Evolutionary conservation across 345 rosid genomes (phyloP), one percentile per base, ranked within the genome.

Genomic region (Brassica napus): DNA sequence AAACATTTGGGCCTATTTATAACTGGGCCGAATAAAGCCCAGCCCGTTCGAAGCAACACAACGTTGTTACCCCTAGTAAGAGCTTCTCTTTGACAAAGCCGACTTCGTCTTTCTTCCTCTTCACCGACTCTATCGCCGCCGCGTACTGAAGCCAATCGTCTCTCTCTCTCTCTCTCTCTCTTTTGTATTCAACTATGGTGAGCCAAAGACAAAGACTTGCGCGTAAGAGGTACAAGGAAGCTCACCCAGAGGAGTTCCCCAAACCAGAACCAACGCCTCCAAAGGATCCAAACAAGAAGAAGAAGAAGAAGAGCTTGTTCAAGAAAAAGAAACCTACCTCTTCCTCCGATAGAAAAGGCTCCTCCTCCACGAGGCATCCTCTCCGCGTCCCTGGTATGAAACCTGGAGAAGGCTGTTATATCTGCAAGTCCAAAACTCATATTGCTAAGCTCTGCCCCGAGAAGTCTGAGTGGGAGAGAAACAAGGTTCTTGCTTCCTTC

Each of bases 331-430:
- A 72, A 21, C 77, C 86, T 10, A 86, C 66, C 5, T 30, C 84
- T 37, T 86, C 80, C 72, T 73, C 84, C 1, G 80, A 55, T 21
- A 87, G 80, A 74, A 86, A 47, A 6, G 81, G 88, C 66, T 79
- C 88, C 24, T 81, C 70, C 15, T 52, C 57, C 3, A 89, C 83
- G 15, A 80, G 68, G 35, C 99, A 90, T 82, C 99, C 99, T 14
- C 89, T 95, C 12, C 84, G 98, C 49, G 85, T 93, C 47, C 93
- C 97, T 65, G 99, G 99, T 32, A 88, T 93, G 97, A 95, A 85
- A 81, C 98, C 99, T 14, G 99, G 97, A 11, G 96, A 91, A 77
- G 88, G 93, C 15, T 95, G 99, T 78, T 95, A 70, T 72, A 93
- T 95, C 12, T 93, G 97, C 82, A 89, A 90, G 44, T 94, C 82